These are phyloP conservation scores for Ustilago esculenta DNA, from an alignment of 1,284 basidiomycete genomes.

Conservation along the genomic window DNA sequence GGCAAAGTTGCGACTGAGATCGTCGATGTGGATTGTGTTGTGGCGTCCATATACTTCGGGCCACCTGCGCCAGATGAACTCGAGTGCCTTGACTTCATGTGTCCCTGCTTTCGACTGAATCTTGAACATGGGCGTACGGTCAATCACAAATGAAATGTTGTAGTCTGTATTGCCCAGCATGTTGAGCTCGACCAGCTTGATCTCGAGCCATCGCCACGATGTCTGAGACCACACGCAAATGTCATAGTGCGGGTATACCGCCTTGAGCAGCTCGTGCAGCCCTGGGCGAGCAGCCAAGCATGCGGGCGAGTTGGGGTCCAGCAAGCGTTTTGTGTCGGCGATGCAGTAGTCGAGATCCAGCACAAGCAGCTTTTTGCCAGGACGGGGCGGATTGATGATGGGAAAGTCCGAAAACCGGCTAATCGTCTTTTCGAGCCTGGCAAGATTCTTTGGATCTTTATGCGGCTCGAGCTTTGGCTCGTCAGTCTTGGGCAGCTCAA, in stretches of 20 bases:
- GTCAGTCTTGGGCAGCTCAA: constrained; percentile 18
- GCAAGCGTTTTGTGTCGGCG: constrained; percentile 60
- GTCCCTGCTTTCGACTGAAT: constrained; percentile 78
- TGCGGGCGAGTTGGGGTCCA: constrained; percentile 82
- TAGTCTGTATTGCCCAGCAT: constrained; percentile 72
- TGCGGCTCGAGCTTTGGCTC: constrained; percentile 19
- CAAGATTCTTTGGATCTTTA: constrained; percentile 34
- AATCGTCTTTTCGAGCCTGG: constrained; percentile 50
- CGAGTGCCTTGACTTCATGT: constrained; percentile 72
- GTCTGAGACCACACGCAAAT: constrained; percentile 70
- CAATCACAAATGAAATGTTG: constrained; percentile 70
- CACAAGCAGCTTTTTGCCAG: constrained; percentile 74
- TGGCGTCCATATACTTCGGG: constrained; percentile 57
- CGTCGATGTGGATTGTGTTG: constrained; percentile 88
- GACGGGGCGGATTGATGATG: constrained; percentile 50
- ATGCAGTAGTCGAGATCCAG: constrained; percentile 83
- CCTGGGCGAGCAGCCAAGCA: constrained; percentile 80
- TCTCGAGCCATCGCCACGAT: constrained; percentile 89
- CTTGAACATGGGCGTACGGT: constrained; percentile 87
- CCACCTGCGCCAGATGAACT: constrained; percentile 60
- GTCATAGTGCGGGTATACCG: constrained; percentile 63
- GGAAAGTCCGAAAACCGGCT: constrained; percentile 54
- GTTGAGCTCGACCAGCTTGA: constrained; percentile 85
- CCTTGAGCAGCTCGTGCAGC: constrained; percentile 78
- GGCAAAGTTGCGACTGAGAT: constrained; percentile 80